phyloP scores from a whole-genome alignment of 768 basidiomycete species.

The Phallus indusiatus region DNA sequence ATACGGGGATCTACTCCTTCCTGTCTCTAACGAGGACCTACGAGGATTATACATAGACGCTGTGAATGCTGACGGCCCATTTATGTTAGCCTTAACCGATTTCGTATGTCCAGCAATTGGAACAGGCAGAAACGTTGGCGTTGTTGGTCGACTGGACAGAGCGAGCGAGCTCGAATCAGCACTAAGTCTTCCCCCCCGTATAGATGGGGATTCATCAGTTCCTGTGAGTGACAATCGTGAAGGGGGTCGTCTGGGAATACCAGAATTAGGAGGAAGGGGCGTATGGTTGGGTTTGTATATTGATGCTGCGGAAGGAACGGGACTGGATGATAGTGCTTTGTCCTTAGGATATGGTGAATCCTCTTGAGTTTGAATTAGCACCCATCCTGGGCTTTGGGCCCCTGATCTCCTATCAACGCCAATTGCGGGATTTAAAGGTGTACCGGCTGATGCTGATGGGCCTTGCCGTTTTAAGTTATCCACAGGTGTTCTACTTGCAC shows the following conservation, averaged over 20 bases:
- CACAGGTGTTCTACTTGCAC: neutral
- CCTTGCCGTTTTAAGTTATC: neutral
- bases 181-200: conserved; percentile 33
- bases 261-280: conserved; percentile 37
- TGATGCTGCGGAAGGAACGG: conserved; percentile 43
- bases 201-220: conserved; percentile 25
- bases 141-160: conserved; percentile 59
- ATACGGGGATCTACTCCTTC: neutral
- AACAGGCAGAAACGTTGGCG: conserved; percentile 70
- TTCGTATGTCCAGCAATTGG: conserved; percentile 34
- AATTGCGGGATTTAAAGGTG: neutral
- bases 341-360: conserved; percentile 60
- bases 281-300: conserved; percentile 28
- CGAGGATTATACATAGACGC: conserved; percentile 5
- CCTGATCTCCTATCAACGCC: conserved; percentile 6
- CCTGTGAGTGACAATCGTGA: conserved; percentile 63
- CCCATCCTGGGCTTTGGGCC: conserved; percentile 47
- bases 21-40: neutral
- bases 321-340: conserved; percentile 48
- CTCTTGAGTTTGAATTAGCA: conserved; percentile 66
- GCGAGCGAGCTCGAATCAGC: conserved; percentile 54
- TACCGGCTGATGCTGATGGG: neutral
- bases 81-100: neutral
- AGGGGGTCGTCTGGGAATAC: conserved; percentile 47
- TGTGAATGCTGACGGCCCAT: neutral